phyloP scores from a whole-genome alignment of 345 rosid species.

The Gossypium herbaceum region DNA sequence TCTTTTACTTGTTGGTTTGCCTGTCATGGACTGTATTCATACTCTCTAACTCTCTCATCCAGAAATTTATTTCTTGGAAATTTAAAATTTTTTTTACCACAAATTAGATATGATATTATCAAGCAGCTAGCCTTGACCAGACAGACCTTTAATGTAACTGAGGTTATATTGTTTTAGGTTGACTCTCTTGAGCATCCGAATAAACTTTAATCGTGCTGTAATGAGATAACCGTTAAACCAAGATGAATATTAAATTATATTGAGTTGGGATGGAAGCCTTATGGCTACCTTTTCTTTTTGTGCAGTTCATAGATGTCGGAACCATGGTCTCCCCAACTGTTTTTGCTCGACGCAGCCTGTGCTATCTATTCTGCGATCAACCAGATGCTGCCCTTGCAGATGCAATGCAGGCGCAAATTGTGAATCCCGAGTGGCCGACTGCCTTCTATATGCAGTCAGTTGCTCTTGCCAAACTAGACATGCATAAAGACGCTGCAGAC shows the following conservation, averaged over 20 bases:
- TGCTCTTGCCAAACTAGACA: slow-evolving; percentile 89
- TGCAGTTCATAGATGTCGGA: slow-evolving; percentile 83
- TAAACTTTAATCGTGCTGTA: not conserved
- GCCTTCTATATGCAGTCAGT: slow-evolving; percentile 98
- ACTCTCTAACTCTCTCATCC: not conserved
- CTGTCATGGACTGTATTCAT: not conserved
- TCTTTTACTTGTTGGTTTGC: not conserved
- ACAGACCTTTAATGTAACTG: not conserved
- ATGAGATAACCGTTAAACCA: not conserved
- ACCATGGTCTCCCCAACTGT: slow-evolving; percentile 92
- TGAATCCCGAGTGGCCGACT: slow-evolving; percentile 82
- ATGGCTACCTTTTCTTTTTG: not conserved
- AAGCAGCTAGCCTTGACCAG: not conserved
- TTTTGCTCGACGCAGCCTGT: slow-evolving; percentile 85
- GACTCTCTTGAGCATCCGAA: not conserved
- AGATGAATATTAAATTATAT: not conserved
- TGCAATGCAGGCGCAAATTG: slow-evolving; percentile 96
- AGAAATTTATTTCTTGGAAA: not conserved
- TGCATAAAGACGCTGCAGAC: slow-evolving; percentile 88
- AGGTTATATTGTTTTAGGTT: not conserved
- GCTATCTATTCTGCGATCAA: slow-evolving; percentile 77
- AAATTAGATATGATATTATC: not conserved
- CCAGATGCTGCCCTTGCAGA: slow-evolving; percentile 90
- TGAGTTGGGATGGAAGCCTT: slow-evolving; percentile 7
- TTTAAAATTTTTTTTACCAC: not conserved